Percentiles rank a stretch among this genome's conserved stretches.
Conservation (phyloP, 768 basidiomycete genomes). For the Mycena maculata region DNA sequence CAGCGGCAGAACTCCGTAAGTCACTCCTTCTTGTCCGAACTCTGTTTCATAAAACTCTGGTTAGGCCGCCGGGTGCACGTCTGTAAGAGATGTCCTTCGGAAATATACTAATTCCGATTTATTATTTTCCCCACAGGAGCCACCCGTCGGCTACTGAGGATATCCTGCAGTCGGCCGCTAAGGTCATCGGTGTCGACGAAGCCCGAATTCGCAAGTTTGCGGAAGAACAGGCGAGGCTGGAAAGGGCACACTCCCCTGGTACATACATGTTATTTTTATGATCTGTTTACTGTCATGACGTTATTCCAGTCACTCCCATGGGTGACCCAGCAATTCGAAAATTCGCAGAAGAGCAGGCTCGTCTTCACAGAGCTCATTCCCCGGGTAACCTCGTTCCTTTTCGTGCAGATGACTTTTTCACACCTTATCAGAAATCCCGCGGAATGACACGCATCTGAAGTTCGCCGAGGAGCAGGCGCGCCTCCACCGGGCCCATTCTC, state of each 20-base stretch:
- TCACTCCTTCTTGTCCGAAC: neutral
- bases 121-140: neutral
- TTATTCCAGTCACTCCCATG: slow-evolving; percentile 7
- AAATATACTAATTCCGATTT: neutral
- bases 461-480: slow-evolving; percentile 34
- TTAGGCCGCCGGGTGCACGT: slow-evolving; percentile 19
- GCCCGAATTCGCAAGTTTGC: slow-evolving; percentile 32
- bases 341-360: slow-evolving; percentile 36
- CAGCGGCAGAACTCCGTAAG: slow-evolving; percentile 13
- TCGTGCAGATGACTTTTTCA: neutral
- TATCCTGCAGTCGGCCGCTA: slow-evolving; percentile 23
- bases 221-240: slow-evolving; percentile 32
- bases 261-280: neutral
- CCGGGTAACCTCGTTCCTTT: slow-evolving; percentile 12
- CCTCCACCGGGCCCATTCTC: slow-evolving; percentile 30
- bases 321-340: slow-evolving; percentile 20
- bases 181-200: slow-evolving; percentile 24
- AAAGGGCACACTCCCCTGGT: slow-evolving; percentile 33
- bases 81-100: slow-evolving; percentile 20
- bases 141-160: slow-evolving; percentile 21
- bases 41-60: neutral
- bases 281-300: neutral
- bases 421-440: slow-evolving; percentile 21
- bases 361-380: slow-evolving; percentile 29
- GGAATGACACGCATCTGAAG: slow-evolving; percentile 25